Evolutionary conservation across 495 filamentous ascomycete species (phyloP).

Genomic region (Amphirosellinia nigrospora): DNA sequence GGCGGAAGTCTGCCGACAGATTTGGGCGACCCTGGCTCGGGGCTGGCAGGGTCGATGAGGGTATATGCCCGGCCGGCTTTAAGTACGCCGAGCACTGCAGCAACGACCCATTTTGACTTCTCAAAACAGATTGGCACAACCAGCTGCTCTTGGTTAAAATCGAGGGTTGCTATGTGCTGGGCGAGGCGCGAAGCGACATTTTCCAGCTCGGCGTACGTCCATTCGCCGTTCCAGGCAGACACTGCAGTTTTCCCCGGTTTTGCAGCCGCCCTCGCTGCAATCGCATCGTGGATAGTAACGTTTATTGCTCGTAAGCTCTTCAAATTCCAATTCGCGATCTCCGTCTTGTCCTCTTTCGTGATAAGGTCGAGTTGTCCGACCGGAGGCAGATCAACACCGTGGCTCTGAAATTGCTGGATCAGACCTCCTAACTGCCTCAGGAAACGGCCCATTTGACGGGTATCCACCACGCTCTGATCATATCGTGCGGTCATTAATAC

Average conservation of each 20-base stretch:
- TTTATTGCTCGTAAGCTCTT: neutral
- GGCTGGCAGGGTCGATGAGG: constrained; percentile 64
- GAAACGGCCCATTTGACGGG: constrained; percentile 4
- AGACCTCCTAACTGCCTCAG: constrained; percentile 13
- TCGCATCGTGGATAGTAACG: neutral
- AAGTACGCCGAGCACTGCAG: constrained; percentile 53
- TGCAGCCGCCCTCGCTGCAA: neutral
- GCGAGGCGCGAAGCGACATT: constrained; percentile 53
- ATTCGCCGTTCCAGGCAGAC: constrained; percentile 53
- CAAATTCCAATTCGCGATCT: constrained; percentile 5
- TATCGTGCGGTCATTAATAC: constrained; percentile 9
- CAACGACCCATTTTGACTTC: constrained; percentile 52
- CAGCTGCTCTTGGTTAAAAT: constrained; percentile 21
- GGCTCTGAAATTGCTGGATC: constrained; percentile 15
- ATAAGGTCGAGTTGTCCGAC: constrained; percentile 6
- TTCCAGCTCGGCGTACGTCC: constrained; percentile 60
- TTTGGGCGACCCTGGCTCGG: constrained; percentile 49
- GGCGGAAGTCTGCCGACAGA: constrained; percentile 32
- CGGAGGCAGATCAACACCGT: neutral
- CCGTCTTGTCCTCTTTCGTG: neutral
- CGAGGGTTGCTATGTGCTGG: neutral
- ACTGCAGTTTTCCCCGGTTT: constrained; percentile 26
- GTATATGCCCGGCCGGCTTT: constrained; percentile 55
- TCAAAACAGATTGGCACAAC: constrained; percentile 55
- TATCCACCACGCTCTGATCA: constrained; percentile 5